Evolutionary conservation across 306 rosid genomes (phyloP), one percentile per base, ranked within the genome.

Genomic region (Comarum palustre): DNA sequence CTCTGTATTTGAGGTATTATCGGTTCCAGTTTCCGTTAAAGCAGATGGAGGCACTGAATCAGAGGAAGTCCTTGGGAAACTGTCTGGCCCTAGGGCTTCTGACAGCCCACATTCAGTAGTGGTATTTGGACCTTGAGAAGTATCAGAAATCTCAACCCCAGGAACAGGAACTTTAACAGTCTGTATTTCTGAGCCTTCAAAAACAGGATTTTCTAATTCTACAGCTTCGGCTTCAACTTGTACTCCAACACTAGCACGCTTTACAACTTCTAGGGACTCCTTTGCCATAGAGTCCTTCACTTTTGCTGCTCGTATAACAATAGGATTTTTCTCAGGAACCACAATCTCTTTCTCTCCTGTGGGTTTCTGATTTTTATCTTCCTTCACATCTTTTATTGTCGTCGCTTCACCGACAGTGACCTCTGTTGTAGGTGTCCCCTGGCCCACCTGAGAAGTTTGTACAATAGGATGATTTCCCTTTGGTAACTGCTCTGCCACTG

Each of bases 401-500:
- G 82, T 34, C 55, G 64, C 75, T 32, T 79, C 87, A 82, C 61
- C 73, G 47, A 29, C 63, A 17, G 75, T 68, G 55, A 69, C 85
- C 76, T 88, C 86, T 54, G 73, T 39, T 17, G 77, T 76, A 74
- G 67, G 75, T 70, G 64, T 71, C 79, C 69, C 72, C 55, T 66
- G 82, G 80, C 72, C 81, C 60, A 50, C 81, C 76, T 74, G 84
- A 38, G 88, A 80, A 73, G 60, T 84, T 41, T 79, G 79, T 73
- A 81, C 86, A 51, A 68, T 72, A 34, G 52, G 79, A 73, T 72
- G 63, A 73, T 81, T 76, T 75, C 72, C 92, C 78, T 85, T 89
- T 8, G 88, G 86, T 72, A 84, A 71, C 84, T 87, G 90, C 73
- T 91, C 97, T 34, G 90, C 82, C 75, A 87, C 97, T 29, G 89